Evolutionary conservation across 2,329 filamentous ascomycete genomes (phyloP).

Genomic region (Cadophora luteo-olivacea): DNA sequence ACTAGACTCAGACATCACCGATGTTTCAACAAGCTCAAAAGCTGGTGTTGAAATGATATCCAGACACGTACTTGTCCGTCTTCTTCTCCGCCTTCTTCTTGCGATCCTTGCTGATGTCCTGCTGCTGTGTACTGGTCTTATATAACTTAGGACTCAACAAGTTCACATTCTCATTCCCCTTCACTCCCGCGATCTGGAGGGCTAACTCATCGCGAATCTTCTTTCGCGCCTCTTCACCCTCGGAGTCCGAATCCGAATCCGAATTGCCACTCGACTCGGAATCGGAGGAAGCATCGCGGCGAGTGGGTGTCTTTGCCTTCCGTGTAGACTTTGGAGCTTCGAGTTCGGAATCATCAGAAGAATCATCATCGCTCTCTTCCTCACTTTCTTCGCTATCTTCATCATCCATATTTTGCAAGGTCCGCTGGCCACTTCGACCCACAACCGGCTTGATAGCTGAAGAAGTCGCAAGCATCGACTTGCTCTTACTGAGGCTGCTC

Average conservation of each 20-base stretch:
- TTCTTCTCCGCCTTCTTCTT: conserved; percentile 25
- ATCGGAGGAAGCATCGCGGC: conserved; percentile 7
- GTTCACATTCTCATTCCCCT: conserved; percentile 13
- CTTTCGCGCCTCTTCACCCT: conserved; percentile 13
- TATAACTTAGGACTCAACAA: conserved; percentile 21
- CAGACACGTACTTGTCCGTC: conserved; percentile 27
- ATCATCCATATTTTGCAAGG: conserved; percentile 13
- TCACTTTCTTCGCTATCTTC: conserved; percentile 29
- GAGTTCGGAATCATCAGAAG: conserved; percentile 28
- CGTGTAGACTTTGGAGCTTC: conserved; percentile 18
- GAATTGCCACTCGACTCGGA: conserved; percentile 23
- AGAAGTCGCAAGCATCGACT: conserved; percentile 22
- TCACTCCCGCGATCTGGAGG: conserved; percentile 22
- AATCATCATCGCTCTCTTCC: conserved; percentile 31
- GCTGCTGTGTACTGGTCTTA: conserved; percentile 19
- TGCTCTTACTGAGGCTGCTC: conserved; percentile 29
- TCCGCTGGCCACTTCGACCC: conserved; percentile 16
- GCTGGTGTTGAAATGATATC: conserved; percentile 25
- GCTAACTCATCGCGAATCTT: conserved; percentile 21
- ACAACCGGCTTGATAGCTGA: conserved; percentile 18
- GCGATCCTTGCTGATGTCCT: conserved; percentile 10
- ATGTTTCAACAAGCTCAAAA: not conserved
- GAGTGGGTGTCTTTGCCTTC: not conserved
- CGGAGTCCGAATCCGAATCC: conserved; percentile 19
- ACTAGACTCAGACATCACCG: not conserved